A percentile compares a stretch with the other conserved stretches of the same genome.
Conservation (phyloP, 176 grass and related monocot species). For the Zoysia pacifica region DNA sequence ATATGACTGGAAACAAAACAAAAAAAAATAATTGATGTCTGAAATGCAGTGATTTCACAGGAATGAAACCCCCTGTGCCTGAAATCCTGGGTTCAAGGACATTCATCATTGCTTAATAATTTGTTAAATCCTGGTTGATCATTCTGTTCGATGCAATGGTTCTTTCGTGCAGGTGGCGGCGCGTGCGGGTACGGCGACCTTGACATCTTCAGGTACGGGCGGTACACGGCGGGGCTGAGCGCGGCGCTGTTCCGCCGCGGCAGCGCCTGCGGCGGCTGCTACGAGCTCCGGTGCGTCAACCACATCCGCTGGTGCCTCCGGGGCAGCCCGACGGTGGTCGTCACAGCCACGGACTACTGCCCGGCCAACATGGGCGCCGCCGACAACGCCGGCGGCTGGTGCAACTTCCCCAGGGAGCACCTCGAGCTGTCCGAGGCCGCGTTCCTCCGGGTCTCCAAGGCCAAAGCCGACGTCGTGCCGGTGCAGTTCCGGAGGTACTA, state of each 20-base stretch:
- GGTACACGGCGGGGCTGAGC: conserved; percentile 70
- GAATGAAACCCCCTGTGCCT: not conserved
- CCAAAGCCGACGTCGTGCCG: conserved; percentile 68
- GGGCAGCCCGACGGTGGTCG: conserved; percentile 73
- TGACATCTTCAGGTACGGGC: conserved; percentile 73
- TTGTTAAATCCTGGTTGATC: not conserved
- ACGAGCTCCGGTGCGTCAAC: conserved; percentile 89
- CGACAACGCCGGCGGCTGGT: conserved; percentile 83
- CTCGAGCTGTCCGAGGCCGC: conserved; percentile 89
- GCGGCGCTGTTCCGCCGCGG: conserved; percentile 69
- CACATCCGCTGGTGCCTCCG: conserved; percentile 86
- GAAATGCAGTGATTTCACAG: not conserved
- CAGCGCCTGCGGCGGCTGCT: conserved; percentile 73
- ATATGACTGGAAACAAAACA: not conserved
- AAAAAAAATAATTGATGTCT: not conserved
- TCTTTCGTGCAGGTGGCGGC: conserved; percentile 48
- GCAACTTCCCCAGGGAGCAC: conserved; percentile 94
- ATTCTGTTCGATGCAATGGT: conserved; percentile 27
- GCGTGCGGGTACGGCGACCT: conserved; percentile 89
- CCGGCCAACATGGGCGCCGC: conserved; percentile 68
- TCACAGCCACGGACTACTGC: conserved; percentile 90
- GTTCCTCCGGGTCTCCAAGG: conserved; percentile 74
- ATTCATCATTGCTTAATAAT: too few relatives aligned
- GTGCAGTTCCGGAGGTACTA: conserved; percentile 86
- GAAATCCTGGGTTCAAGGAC: not conserved